A percentile compares a stretch with the other conserved stretches of the same genome.
phyloP scores from a whole-genome alignment of 129 eudicot species.

The Ambrosia trifida region DNA sequence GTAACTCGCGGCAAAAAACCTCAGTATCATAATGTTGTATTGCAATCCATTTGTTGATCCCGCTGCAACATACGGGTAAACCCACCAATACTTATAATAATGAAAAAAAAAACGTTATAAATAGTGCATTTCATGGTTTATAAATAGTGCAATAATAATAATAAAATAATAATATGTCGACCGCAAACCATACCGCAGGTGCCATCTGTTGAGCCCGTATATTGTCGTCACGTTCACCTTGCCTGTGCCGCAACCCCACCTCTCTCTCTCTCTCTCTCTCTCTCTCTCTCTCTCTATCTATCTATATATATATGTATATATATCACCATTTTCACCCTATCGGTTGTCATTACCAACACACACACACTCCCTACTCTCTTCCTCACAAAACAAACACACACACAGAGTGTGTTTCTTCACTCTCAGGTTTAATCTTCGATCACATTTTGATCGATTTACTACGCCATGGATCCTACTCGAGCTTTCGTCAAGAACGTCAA shows the following conservation, averaged over 20 bases:
- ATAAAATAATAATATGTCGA: too few species aligned
- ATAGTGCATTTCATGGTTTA: too few species aligned
- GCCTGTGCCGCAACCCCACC: slow-evolving; percentile 32
- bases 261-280: neutral
- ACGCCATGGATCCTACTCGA: slow-evolving; percentile 73
- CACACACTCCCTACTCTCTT: slow-evolving; percentile 10
- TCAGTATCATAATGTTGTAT: too few species aligned
- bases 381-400: slow-evolving; percentile 21
- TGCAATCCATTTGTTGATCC: too few species aligned
- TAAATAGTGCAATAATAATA: too few species aligned
- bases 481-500: slow-evolving; percentile 70
- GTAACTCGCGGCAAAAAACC: too few species aligned
- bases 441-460: slow-evolving; percentile 14
- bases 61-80: too few species aligned
- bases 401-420: neutral
- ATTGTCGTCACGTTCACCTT: slow-evolving; percentile 42
- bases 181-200: slow-evolving; percentile 28
- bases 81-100: too few species aligned
- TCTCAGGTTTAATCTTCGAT: neutral
- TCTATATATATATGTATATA: too few species aligned
- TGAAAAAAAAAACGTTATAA: too few species aligned
- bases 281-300: slow-evolving; percentile 13
- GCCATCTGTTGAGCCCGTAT: slow-evolving; percentile 41
- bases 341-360: slow-evolving; percentile 16
- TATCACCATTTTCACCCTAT: slow-evolving; percentile 28